phyloP scores from a whole-genome alignment of 2,329 filamentous ascomycete species.

The Ceratocystiopsis sp. region DNA sequence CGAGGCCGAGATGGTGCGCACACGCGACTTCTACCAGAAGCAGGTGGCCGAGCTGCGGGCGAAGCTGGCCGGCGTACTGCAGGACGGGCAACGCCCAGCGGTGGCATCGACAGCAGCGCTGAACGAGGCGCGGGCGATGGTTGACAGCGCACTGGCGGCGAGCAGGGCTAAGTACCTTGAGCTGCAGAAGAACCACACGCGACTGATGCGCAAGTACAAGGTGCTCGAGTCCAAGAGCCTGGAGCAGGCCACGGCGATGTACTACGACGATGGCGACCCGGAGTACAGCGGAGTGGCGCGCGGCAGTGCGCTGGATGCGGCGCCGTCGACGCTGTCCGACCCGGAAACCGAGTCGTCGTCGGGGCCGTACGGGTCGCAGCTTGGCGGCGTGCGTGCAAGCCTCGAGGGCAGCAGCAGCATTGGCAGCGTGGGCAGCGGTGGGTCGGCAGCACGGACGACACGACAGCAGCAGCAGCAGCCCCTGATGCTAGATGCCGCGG shows the following conservation, averaged over 20 bases:
- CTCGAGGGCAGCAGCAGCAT: background rate
- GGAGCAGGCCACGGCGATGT: background rate
- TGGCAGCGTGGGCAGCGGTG: background rate
- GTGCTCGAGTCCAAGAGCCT: conserved; percentile 24
- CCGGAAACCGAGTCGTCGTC: conserved; percentile 16
- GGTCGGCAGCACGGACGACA: background rate
- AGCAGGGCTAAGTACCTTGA: conserved; percentile 36
- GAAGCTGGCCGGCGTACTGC: conserved; percentile 23
- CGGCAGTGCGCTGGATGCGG: background rate
- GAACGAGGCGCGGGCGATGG: conserved; percentile 17
- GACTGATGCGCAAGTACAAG: conserved; percentile 34
- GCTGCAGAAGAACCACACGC: conserved; percentile 32
- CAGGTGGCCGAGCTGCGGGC: conserved; percentile 31
- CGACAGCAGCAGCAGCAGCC: conserved; percentile 16
- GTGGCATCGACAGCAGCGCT: conserved; percentile 9
- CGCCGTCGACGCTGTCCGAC: conserved; percentile 8
- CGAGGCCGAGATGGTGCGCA: conserved; percentile 28
- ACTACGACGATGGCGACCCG: conserved; percentile 12
- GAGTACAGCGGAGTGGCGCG: conserved; percentile 11
- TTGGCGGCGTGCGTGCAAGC: conserved; percentile 11
- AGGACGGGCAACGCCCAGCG: conserved; percentile 3
- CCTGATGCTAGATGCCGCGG: conserved; percentile 25
- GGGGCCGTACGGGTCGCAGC: no score
- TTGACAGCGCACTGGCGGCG: conserved; percentile 31
- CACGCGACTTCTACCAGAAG: conserved; percentile 25